These are phyloP conservation scores for Alopecurus myosuroides DNA, from an alignment of 176 grass and related monocot genomes.

Conservation along the genomic window DNA sequence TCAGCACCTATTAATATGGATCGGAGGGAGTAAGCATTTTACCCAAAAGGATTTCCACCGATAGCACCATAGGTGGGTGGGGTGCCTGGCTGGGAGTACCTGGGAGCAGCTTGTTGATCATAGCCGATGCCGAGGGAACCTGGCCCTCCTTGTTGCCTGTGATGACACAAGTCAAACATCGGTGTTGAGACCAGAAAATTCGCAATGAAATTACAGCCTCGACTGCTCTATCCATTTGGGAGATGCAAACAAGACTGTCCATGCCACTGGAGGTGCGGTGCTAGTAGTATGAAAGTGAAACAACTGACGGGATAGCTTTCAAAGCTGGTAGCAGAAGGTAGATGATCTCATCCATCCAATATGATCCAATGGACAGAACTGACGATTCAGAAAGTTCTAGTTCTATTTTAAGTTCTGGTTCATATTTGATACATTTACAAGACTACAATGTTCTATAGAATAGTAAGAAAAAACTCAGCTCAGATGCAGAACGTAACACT, in stretches of 20 bases:
- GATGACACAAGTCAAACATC: slow-evolving; percentile 11
- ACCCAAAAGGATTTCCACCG: slow-evolving; percentile 92
- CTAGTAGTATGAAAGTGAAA: slow-evolving; percentile 6
- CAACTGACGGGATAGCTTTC: not conserved
- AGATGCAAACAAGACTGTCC: not conserved
- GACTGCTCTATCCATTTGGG: not conserved
- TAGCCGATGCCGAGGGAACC: slow-evolving; percentile 48
- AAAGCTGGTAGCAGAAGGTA: not conserved
- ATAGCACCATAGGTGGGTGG: slow-evolving; percentile 54
- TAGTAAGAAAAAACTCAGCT: not conserved
- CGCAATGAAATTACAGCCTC: not conserved
- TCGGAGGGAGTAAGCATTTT: not conserved
- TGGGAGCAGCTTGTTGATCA: slow-evolving; percentile 57
- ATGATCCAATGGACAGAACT: not conserved
- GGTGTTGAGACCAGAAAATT: not conserved
- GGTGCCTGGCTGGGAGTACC: slow-evolving; percentile 61
- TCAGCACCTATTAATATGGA: no score
- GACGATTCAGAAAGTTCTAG: not conserved
- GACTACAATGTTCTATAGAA: not conserved
- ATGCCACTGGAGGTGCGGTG: not conserved
- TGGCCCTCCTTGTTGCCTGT: slow-evolving; percentile 72
- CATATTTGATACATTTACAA: not conserved
- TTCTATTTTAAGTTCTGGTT: not conserved
- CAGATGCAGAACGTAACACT: slow-evolving; percentile 24
- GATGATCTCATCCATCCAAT: not conserved